Evolutionary conservation across 179 eudicot species (phyloP), one percentile per base, ranked within the genome.

Genomic region (Carnegiea gigantea): DNA sequence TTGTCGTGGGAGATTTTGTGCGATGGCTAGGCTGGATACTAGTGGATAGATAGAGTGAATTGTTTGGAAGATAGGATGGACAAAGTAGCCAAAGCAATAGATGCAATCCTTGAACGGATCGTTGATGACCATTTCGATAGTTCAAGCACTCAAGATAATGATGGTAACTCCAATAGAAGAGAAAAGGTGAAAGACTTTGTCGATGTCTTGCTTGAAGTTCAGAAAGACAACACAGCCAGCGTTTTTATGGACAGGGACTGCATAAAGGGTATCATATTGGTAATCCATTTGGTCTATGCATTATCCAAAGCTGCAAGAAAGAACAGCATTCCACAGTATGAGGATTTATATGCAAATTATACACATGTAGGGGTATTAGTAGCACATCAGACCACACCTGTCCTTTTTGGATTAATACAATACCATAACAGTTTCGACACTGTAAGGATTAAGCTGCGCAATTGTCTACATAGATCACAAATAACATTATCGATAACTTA

Each of bases 141-240:
- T 11, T 46, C 5, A 5, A 28, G 28, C 1, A 33, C 15, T 2
- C 65, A 38, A 1, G 73, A 15, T 18, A 48, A n/a, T 21, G 82
- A 20, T 26, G 53, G 36, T 26, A 51, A 0, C 2, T 54, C 3
- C 21, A 10, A 72, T 1, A 54, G 14, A 24, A 8, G 64, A 43
- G 8, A 40, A 40, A 53, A 57, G 49, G 53, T 62, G 21, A 80
- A 79, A 76, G 88, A 86, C 24, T 79, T 88, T 24, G 80, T 86
- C 6, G 88, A 86, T 78, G 81, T 83, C 10, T 33, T 88, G 77
- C 84, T 88, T 70, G 74, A 78, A n/a, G 74, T 48, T 77, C 86
- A 82, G 17, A 86, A 36, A 38, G 84, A 81, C 17, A n/a, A 71
- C 3, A 17, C 36, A 44, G 13, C 75, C 5, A 71, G 76, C 17